Evolutionary conservation across 441 rosid genomes (phyloP).

Genomic region (Euphorbia celastroides): DNA sequence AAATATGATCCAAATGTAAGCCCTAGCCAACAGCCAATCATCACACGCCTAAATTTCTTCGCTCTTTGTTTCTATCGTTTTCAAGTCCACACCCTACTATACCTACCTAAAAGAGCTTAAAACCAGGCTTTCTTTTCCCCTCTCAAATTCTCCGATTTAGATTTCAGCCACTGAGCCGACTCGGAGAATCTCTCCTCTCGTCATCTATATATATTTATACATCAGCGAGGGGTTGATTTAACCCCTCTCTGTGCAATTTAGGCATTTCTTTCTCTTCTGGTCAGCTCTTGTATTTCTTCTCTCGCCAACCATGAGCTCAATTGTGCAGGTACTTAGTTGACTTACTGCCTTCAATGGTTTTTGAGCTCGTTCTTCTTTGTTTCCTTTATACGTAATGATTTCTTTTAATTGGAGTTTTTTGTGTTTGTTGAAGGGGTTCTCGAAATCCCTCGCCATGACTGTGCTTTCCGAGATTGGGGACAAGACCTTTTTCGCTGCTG

Average conservation of each 20-base stretch:
- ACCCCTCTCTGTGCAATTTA: neutral
- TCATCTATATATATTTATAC: neutral
- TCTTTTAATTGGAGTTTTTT: slow-evolving; percentile 10
- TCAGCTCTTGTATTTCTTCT: neutral
- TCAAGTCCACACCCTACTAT: neutral
- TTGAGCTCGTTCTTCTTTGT: neutral
- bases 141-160: neutral
- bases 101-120: no score
- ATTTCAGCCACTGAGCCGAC: neutral
- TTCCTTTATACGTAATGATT: no score
- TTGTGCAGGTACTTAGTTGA: slow-evolving; percentile 46
- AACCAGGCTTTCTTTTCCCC: neutral
- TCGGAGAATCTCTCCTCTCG: neutral
- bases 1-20: neutral
- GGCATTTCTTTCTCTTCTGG: neutral
- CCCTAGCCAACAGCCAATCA: neutral
- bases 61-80: neutral
- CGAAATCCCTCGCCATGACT: slow-evolving; percentile 91
- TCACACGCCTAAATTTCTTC: neutral
- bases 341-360: neutral
- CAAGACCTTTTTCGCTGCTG: slow-evolving; percentile 93
- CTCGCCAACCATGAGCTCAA: slow-evolving; percentile 39
- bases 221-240: neutral
- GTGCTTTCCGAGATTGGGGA: slow-evolving; percentile 90
- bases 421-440: slow-evolving; percentile 49